These are phyloP conservation scores for Rhypophila decipiens DNA, from an alignment of 495 filamentous ascomycete species.

Conservation along the genomic window DNA sequence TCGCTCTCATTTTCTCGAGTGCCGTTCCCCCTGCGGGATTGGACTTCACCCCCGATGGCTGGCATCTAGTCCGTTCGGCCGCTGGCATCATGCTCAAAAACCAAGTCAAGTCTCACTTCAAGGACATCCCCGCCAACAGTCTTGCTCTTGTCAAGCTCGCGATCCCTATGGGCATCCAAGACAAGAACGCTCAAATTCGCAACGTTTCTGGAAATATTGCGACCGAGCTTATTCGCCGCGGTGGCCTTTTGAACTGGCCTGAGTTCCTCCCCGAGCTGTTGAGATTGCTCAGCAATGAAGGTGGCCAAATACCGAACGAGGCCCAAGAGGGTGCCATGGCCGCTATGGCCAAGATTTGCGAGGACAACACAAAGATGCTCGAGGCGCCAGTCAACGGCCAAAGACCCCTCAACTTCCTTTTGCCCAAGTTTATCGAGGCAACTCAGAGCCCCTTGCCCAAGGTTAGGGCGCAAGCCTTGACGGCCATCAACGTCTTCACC, in stretches of 20 bases:
- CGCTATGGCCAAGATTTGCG: conserved; percentile 88
- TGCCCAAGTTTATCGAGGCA: conserved; percentile 86
- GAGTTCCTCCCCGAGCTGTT: conserved; percentile 79
- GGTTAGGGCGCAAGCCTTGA: conserved; percentile 71
- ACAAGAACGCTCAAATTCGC: conserved; percentile 75
- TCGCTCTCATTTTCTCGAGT: conserved; percentile 82
- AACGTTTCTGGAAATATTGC: conserved; percentile 88
- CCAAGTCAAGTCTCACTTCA: conserved; percentile 66
- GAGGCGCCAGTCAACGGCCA: conserved; percentile 82
- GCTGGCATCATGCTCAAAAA: conserved; percentile 95
- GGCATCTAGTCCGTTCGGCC: conserved; percentile 71
- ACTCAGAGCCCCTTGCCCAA: conserved; percentile 65
- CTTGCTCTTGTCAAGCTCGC: conserved; percentile 71
- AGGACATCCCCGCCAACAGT: conserved; percentile 61
- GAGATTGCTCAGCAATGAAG: conserved; percentile 64
- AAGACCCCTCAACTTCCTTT: conserved; percentile 77
- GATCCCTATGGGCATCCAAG: conserved; percentile 70
- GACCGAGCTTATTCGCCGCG: conserved; percentile 83
- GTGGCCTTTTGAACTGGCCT: conserved; percentile 85
- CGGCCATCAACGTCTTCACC: conserved; percentile 85
- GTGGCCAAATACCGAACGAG: conserved; percentile 56
- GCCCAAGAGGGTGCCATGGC: conserved; percentile 92
- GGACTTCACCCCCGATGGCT: conserved; percentile 50
- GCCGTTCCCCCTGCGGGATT: conserved; percentile 53
- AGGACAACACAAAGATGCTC: conserved; percentile 84